Percentiles rank a stretch among this genome's conserved stretches.
These are phyloP conservation scores for Syncephalastrum sp. DNA, from an alignment of 371 early-diverging fungal species.

Conservation along the genomic window DNA sequence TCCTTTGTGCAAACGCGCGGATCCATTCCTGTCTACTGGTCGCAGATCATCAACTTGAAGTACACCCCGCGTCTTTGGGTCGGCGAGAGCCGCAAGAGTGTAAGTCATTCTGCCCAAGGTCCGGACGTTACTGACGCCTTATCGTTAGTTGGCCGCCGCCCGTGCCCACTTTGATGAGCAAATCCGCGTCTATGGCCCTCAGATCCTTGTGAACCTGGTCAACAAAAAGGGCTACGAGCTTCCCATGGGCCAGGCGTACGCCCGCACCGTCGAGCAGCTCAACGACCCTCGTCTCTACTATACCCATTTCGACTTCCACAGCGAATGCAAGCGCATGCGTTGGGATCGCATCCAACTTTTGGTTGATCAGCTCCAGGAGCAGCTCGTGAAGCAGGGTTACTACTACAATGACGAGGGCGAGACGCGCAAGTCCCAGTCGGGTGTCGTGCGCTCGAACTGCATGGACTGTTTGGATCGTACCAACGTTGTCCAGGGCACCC, in stretches of 20 bases:
- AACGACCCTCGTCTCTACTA: constrained; percentile 70
- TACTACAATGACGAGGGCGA: constrained; percentile 20
- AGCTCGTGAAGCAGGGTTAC: constrained; percentile 64
- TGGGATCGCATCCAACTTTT: constrained; percentile 81
- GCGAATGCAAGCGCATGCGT: constrained; percentile 91
- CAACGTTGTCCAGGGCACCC: constrained; percentile 95
- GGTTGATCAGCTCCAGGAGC: constrained; percentile 66
- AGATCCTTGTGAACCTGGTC: constrained; percentile 86
- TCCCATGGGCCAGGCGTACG: constrained; percentile 81
- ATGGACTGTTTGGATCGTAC: constrained; percentile 99
- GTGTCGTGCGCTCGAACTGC: constrained; percentile 97
- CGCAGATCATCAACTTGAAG: constrained; percentile 86
- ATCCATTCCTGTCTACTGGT: constrained; percentile 98
- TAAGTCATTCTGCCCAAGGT: constrained; percentile 29
- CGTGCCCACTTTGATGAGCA: constrained; percentile 76
- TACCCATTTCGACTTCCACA: constrained; percentile 95
- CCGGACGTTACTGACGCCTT: neutral
- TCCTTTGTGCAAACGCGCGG: constrained; percentile 96
- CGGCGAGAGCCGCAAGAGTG: constrained; percentile 64
- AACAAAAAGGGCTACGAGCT: constrained; percentile 90
- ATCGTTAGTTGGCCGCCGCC: constrained; percentile 39
- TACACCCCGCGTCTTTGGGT: constrained; percentile 90
- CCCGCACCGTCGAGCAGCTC: constrained; percentile 57
- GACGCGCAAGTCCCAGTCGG: constrained; percentile 60
- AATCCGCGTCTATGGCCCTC: constrained; percentile 71